phyloP scores from a whole-genome alignment of 75 land plant genomes.

The Pinus albicaulis region DNA sequence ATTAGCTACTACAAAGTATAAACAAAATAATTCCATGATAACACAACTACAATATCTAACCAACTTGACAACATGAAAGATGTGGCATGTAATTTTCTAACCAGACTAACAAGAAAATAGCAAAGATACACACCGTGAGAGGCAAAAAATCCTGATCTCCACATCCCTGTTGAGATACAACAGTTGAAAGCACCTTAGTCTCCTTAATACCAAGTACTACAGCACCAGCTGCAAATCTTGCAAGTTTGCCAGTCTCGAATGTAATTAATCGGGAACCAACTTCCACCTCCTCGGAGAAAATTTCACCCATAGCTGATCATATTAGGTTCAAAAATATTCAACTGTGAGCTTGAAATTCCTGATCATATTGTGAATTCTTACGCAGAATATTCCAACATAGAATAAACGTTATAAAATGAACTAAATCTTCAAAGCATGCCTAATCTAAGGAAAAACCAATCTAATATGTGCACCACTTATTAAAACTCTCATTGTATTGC shows the following conservation, averaged over 20 bases:
- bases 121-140: slow-evolving; percentile 52
- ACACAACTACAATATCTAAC: background rate
- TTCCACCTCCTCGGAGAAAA: slow-evolving; percentile 71
- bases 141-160: slow-evolving; percentile 70
- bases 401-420: background rate
- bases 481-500: background rate
- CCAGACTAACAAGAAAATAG: background rate
- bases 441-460: background rate
- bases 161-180: slow-evolving; percentile 50
- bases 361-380: background rate
- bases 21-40: background rate
- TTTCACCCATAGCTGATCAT: slow-evolving; percentile 36
- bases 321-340: background rate
- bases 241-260: slow-evolving; percentile 89
- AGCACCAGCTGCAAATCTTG: slow-evolving; percentile 88
- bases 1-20: background rate
- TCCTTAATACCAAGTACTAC: slow-evolving; percentile 76
- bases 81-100: background rate
- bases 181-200: slow-evolving; percentile 86
- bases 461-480: background rate
- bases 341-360: background rate
- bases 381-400: background rate
- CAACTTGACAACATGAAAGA: background rate
- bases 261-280: slow-evolving; percentile 50
- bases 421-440: background rate